phyloP scores from a whole-genome alignment of 306 rosid genomes.

The Gleditsia sinensis region DNA sequence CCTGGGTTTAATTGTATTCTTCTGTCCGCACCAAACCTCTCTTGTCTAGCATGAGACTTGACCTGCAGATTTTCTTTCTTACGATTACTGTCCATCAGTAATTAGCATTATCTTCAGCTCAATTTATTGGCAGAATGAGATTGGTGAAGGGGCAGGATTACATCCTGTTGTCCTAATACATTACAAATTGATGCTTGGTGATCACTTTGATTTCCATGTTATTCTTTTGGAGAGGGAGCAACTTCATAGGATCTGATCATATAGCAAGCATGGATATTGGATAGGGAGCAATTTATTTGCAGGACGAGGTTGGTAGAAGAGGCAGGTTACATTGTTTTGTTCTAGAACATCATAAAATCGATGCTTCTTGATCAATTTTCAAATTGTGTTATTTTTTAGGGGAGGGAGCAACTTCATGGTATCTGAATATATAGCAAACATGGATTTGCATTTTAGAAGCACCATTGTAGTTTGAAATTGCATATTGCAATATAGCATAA shows the following conservation, averaged over 20 bases:
- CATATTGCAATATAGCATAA: background rate
- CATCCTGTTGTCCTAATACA: no score
- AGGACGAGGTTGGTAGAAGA: no score
- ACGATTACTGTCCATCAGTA: no score
- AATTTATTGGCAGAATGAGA: constrained; percentile 9
- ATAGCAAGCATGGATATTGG: no score
- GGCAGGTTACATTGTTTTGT: no score
- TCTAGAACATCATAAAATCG: no score
- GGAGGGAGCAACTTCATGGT: background rate
- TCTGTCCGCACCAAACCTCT: background rate
- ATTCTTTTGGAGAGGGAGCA: no score
- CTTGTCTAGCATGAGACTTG: background rate
- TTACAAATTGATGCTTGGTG: no score
- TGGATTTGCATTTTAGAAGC: background rate
- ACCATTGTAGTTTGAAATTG: constrained; percentile 1
- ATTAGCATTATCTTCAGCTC: constrained; percentile 9
- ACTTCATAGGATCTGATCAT: no score
- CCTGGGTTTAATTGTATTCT: constrained; percentile 1
- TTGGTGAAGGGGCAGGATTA: background rate
- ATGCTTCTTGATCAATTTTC: no score
- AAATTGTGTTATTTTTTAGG: background rate
- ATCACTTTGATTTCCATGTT: no score
- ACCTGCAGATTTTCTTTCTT: constrained; percentile 6
- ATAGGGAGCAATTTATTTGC: no score
- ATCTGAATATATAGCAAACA: constrained; percentile 14